These are phyloP conservation scores for Chloris gayana DNA, from an alignment of 176 grass and related monocot genomes.

Conservation along the genomic window DNA sequence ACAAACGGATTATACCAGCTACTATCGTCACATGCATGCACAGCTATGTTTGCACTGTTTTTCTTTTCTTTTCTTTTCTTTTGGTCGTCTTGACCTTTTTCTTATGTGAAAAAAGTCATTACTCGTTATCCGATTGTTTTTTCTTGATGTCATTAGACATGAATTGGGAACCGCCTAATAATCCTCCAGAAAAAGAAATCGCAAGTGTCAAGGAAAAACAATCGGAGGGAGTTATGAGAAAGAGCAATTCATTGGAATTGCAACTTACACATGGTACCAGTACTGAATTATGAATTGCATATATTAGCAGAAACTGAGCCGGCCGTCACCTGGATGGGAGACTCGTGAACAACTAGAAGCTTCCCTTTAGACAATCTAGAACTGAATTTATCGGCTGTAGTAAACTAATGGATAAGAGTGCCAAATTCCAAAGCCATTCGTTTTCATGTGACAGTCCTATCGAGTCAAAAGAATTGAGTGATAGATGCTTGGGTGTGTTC, in stretches of 20 bases:
- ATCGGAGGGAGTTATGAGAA: neutral
- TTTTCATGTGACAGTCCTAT: neutral
- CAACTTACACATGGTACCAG: no score
- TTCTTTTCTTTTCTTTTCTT: neutral
- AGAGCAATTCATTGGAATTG: no score
- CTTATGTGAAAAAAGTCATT: neutral
- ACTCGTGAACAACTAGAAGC: constrained; percentile 36
- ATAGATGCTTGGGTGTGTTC: constrained; percentile 8
- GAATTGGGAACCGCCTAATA: no score
- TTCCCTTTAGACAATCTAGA: neutral
- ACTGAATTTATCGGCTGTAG: constrained; percentile 19
- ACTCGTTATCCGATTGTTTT: no score
- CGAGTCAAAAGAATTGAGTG: neutral
- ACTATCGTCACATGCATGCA: constrained; percentile 15
- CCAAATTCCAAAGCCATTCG: neutral
- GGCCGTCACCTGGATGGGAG: no score
- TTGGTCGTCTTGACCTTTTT: neutral
- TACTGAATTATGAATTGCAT: neutral
- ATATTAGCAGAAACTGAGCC: neutral
- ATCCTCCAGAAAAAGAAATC: no score
- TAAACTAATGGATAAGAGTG: constrained; percentile 1
- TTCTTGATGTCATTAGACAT: no score
- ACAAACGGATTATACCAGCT: neutral
- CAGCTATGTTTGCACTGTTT: neutral
- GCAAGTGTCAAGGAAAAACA: no score